Conservation (phyloP, 1,139 yeast species). For the Candida frijolesensis region DNA sequence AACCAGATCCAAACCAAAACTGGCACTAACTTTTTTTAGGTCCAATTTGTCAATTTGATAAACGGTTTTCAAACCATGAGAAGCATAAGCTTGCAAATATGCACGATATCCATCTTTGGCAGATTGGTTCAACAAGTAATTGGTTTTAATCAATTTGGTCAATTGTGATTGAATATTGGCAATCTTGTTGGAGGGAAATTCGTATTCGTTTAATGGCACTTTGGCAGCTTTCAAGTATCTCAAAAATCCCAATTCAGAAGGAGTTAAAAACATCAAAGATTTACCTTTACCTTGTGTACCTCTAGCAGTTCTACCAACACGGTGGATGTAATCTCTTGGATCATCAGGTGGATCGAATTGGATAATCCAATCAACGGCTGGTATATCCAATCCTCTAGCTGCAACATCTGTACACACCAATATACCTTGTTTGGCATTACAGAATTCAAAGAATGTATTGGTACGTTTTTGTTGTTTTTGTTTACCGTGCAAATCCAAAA, state of each 20-base stretch:
- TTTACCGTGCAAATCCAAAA: slow-evolving; percentile 92
- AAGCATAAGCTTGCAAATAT: slow-evolving; percentile 94
- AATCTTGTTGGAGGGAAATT: slow-evolving; percentile 89
- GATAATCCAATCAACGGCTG: slow-evolving; percentile 96
- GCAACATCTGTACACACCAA: slow-evolving; percentile 96
- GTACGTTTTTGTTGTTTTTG: slow-evolving; percentile 98
- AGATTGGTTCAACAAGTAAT: slow-evolving; percentile 90
- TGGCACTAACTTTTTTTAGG: slow-evolving; percentile 89
- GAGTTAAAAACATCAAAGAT: slow-evolving; percentile 91
- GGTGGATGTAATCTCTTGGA: slow-evolving; percentile 96
- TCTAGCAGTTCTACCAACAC: slow-evolving; percentile 98
- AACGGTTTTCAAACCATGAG: slow-evolving; percentile 93
- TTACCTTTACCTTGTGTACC: slow-evolving; percentile 91
- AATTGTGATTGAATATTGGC: slow-evolving; percentile 95
- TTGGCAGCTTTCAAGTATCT: slow-evolving; percentile 95
- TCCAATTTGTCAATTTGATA: slow-evolving; percentile 95
- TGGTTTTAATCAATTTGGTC: slow-evolving; percentile 86
- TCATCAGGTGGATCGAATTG: slow-evolving; percentile 99
- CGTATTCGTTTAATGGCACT: slow-evolving; percentile 95
- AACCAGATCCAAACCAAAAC: slow-evolving; percentile 93
- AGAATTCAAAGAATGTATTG: slow-evolving; percentile 94
- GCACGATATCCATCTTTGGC: slow-evolving; percentile 98
- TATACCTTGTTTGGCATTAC: slow-evolving; percentile 94
- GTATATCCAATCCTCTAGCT: slow-evolving; percentile 96
- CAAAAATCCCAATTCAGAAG: slow-evolving; percentile 90